phyloP scores from a whole-genome alignment of 805 yeast genomes.

The Candida odintsovae region DNA sequence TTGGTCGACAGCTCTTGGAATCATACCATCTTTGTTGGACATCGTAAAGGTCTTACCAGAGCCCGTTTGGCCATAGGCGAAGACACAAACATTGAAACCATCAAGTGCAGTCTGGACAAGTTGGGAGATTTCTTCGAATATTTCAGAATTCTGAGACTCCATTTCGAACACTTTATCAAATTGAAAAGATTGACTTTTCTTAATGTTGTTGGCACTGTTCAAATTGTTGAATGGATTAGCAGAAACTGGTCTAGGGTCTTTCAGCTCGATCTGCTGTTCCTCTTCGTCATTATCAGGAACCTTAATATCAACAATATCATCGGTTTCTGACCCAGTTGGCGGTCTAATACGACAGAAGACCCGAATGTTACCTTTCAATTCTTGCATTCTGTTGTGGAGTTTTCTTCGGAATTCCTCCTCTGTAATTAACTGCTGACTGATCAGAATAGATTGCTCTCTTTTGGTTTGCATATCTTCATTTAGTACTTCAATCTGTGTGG shows the following conservation, averaged over 20 bases:
- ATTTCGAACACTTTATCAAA: slow-evolving; percentile 77
- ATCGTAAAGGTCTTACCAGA: slow-evolving; percentile 93
- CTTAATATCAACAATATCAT: slow-evolving; percentile 25
- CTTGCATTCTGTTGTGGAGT: slow-evolving; percentile 73
- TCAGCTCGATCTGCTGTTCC: slow-evolving; percentile 19
- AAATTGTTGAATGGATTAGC: slow-evolving; percentile 2
- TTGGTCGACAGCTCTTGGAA: slow-evolving; percentile 66
- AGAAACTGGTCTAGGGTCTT: slow-evolving; percentile 8
- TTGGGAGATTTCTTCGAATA: slow-evolving; percentile 83
- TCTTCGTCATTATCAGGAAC: slow-evolving; percentile 26
- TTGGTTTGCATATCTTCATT: slow-evolving; percentile 23
- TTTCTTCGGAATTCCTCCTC: slow-evolving; percentile 55
- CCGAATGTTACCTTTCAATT: slow-evolving; percentile 84
- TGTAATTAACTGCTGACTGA: slow-evolving; percentile 33
- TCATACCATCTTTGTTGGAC: slow-evolving; percentile 75
- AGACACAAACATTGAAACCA: slow-evolving; percentile 88
- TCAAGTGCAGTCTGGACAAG: slow-evolving; percentile 80
- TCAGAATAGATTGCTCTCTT: slow-evolving; percentile 22
- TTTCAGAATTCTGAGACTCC: slow-evolving; percentile 45
- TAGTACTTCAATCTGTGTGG: slow-evolving; percentile 11
- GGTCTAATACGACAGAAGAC: slow-evolving; percentile 89
- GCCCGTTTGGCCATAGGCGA: slow-evolving; percentile 97
- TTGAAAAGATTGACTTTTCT: slow-evolving; percentile 37
- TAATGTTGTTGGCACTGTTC: neutral
- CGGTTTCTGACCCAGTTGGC: slow-evolving; percentile 22